phyloP scores from a whole-genome alignment of 371 early-diverging fungal species.

The Blastocladiella emersonii region DNA sequence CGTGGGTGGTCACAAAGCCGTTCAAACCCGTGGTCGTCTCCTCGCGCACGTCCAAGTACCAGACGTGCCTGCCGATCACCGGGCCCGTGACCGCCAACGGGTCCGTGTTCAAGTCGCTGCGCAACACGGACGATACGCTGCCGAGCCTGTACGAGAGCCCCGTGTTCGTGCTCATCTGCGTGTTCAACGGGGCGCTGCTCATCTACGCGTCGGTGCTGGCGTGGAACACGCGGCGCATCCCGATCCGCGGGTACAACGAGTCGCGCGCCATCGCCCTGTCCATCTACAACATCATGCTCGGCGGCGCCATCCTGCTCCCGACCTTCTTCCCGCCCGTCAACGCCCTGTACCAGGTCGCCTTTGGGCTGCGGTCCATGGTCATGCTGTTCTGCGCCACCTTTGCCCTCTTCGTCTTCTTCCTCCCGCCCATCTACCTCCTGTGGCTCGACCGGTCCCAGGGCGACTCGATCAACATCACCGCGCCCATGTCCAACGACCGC shows the following conservation, averaged over 20 bases:
- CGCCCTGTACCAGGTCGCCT: not conserved
- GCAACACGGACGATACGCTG: too few species aligned
- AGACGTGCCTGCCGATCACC: not conserved
- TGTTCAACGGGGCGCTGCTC: not conserved
- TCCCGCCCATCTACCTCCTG: not conserved
- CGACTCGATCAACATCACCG: not conserved
- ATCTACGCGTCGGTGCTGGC: not conserved
- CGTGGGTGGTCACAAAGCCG: not conserved
- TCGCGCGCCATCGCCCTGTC: not conserved
- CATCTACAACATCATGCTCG: not conserved
- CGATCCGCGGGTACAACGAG: not conserved
- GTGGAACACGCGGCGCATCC: slow-evolving; percentile 4
- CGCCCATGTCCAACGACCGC: not conserved
- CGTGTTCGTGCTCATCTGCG: not conserved
- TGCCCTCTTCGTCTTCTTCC: not conserved
- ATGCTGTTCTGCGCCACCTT: slow-evolving; percentile 1
- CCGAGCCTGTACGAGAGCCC: not conserved
- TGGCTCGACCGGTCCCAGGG: not conserved
- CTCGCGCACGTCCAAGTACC: not conserved
- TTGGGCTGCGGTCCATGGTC: not conserved
- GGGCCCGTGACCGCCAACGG: too few species aligned
- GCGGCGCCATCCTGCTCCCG: not conserved
- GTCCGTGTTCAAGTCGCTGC: too few species aligned
- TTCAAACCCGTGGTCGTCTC: not conserved
- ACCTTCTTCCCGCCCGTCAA: slow-evolving; percentile 1